These are phyloP conservation scores for Cordyceps sp. DNA, from an alignment of 2,329 filamentous ascomycete genomes.

Conservation along the genomic window DNA sequence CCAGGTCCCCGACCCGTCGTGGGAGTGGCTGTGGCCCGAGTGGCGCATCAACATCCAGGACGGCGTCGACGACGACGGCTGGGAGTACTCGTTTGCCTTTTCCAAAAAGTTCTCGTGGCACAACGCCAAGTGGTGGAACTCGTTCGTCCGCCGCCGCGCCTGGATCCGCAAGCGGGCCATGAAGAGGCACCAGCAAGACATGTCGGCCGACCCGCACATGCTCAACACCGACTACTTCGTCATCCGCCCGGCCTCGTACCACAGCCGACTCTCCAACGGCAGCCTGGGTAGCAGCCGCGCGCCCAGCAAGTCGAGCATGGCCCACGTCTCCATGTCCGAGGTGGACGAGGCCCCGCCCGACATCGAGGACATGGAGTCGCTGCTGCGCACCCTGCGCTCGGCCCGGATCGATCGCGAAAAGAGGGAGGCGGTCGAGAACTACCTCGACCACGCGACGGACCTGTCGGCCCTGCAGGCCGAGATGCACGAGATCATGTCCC, in stretches of 20 bases:
- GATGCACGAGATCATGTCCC: conserved; percentile 73
- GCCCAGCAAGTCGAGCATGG: conserved; percentile 20
- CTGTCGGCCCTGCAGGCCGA: conserved; percentile 56
- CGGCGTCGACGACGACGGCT: conserved; percentile 69
- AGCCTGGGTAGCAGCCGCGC: conserved; percentile 16
- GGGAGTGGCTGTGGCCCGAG: conserved; percentile 69
- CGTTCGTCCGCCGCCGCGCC: conserved; percentile 75
- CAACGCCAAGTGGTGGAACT: conserved; percentile 80
- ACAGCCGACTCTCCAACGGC: conserved; percentile 12
- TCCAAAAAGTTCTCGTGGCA: conserved; percentile 66
- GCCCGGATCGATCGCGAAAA: conserved; percentile 83
- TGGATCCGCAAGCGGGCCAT: conserved; percentile 75
- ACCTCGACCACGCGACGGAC: conserved; percentile 65
- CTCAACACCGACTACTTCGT: conserved; percentile 68
- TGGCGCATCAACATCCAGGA: conserved; percentile 56
- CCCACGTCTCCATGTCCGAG: conserved; percentile 20
- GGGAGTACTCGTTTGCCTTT: conserved; percentile 93
- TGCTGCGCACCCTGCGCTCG: conserved; percentile 51
- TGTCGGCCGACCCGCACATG: conserved; percentile 41
- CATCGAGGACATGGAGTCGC: conserved; percentile 45
- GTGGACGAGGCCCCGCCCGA: conserved; percentile 35
- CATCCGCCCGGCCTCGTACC: conserved; percentile 40
- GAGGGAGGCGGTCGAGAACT: conserved; percentile 66
- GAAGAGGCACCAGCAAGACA: conserved; percentile 23
- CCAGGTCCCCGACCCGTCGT: conserved; percentile 84